Evolutionary conservation across 2,329 filamentous ascomycete genomes (phyloP), one percentile per base, ranked within the genome.

Genomic region (Camillea tinctor): DNA sequence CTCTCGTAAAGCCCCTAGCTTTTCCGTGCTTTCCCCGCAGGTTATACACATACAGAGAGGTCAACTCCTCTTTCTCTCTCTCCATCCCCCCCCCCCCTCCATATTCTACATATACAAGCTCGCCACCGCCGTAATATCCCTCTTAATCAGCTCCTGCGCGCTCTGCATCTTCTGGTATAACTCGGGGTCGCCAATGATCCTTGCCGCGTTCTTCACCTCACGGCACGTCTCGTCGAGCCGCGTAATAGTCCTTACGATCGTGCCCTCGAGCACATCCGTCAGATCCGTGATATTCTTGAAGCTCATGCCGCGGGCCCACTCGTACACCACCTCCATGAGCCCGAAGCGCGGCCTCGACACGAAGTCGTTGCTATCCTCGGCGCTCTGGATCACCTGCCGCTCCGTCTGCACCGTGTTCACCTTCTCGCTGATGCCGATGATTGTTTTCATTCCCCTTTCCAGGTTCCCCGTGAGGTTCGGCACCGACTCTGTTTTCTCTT

Each of bases 201-300:
- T 85, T 24, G 95, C 95, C 44, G 95, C 94, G 73, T 97, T 98
- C 83, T 97, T 97, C 58, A 98, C 95, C 77, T 99, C 95, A 53
- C 95, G 84, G 73, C 95, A 99, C 8, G 93, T 97, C 82, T 99
- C 95, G 71, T 99, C 95, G 60, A 99, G 80, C 23, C 95, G 81
- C 50, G 93, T 96, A 68, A 99, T 98, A 1, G 95, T 94, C 56
- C 95, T 83, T 53, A 99, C 95, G 77, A 99, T 98, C 0, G 95
- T 98, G 1, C 95, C 95, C 76, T 99, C 95, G 70, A 98, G 87
- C 59, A 99, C 93, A 74, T 98, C 94, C 7, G 95, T 99, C 72
- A 99, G 79, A 66, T 94, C 91, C 0, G 94, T 98, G 67, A 99
- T 99, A 66, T 95, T 94, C 77, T 96, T 96, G 82, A 99, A 99